phyloP scores from a whole-genome alignment of 169 alveolate genomes.

The Plasmodium vinckei region DNA sequence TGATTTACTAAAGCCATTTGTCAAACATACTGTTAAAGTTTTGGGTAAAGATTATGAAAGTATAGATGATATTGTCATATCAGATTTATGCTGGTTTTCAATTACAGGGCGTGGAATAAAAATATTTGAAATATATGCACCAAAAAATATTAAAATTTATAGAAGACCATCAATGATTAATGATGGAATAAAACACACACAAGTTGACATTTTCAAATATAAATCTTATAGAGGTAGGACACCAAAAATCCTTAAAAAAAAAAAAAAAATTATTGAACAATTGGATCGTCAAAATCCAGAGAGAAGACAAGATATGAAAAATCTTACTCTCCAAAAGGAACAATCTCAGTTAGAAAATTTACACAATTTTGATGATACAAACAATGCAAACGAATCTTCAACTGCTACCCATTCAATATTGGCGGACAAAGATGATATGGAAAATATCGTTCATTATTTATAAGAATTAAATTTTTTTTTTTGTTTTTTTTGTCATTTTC shows the following conservation, averaged over 20 bases:
- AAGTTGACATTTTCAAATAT: slow-evolving; percentile 60
- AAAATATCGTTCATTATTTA: slow-evolving; percentile 58
- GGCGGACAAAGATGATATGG: slow-evolving; percentile 24
- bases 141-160: slow-evolving; percentile 85
- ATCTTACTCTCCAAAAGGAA: slow-evolving; percentile 41
- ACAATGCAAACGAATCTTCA: too few relatives aligned
- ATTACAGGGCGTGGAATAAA: slow-evolving; percentile 85
- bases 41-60: slow-evolving; percentile 50
- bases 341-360: slow-evolving; percentile 16
- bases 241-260: slow-evolving; percentile 37
- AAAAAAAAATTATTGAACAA: slow-evolving; percentile 59
- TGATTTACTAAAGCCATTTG: slow-evolving; percentile 68
- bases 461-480: not conserved
- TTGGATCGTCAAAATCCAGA: slow-evolving; percentile 40
- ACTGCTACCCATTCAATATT: slow-evolving; percentile 3
- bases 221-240: slow-evolving; percentile 75
- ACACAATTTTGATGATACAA: not conserved
- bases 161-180: slow-evolving; percentile 82
- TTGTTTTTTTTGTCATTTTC: slow-evolving; percentile 8
- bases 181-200: slow-evolving; percentile 72
- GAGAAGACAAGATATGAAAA: slow-evolving; percentile 35
- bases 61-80: slow-evolving; percentile 86
- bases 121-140: slow-evolving; percentile 82
- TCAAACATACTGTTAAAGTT: slow-evolving; percentile 74
- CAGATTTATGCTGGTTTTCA: slow-evolving; percentile 89